Evolutionary conservation across 2,329 filamentous ascomycete genomes (phyloP), one percentile per base, ranked within the genome.

Genomic region (Stagonosporopsis cucurbitacearum): DNA sequence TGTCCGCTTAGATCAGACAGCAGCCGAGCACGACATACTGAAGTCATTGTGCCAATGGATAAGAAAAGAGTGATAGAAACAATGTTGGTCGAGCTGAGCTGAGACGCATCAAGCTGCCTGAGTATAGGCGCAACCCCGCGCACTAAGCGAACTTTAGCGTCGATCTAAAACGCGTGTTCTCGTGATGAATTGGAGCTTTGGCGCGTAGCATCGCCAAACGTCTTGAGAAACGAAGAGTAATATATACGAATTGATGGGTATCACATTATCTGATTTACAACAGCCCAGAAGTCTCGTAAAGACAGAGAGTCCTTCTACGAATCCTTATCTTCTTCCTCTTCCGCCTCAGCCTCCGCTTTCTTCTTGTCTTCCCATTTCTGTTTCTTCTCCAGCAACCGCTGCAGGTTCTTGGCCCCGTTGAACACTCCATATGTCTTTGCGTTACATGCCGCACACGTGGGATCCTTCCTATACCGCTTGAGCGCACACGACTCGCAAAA

Each of bases 401-500:
- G 90, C 66, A 98, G 71, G 64, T 88, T 89, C 80, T 92, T 96
- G 1, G 93, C 92, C 3, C 86, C 84, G 72, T 96, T 96, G 70
- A 98, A 98, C 0, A 96, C 91, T 0, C 95, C 95, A 26, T 89
- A 88, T 0, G 93, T 98, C 5, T 92, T 90, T 0, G 88, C 82
- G 1, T 91, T 90, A 73, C 95, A 98, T 4, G 89, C 90, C 2
- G 91, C 91, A 75, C 95, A 98, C 2, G 86, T 86, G 4, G 93
- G 93, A 66, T 93, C 91, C 71, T 91, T 95, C 60, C 90, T 84
- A 73, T 97, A 98, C 62, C 93, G 80, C 72, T 90, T 87, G 66
- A 98, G 79, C 23, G 95, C 95, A 75, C 95, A 99, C 1, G 84
- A 82, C 75, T 97, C 90, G 73, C 95, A 99, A 71, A 98, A 98